A percentile compares a stretch with the other conserved stretches of the same genome.
Conservation (phyloP, 2,329 filamentous ascomycete species). For the Trichophyton benhamiae region DNA sequence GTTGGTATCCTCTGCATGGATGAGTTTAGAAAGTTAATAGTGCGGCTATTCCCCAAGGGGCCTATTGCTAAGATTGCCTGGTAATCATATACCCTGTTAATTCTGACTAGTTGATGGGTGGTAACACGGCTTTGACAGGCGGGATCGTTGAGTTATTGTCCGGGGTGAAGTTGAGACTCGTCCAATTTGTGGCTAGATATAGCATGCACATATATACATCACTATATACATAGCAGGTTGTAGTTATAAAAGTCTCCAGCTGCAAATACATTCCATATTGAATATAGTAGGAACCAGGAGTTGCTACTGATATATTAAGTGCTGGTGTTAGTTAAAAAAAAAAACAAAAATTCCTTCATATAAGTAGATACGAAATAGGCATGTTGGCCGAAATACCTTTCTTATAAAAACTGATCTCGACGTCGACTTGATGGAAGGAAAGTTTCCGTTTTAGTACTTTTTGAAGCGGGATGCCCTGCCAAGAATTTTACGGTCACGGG, state of each 20-base stretch:
- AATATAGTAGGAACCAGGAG: not conserved
- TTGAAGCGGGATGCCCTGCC: not conserved
- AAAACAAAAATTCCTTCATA: no score
- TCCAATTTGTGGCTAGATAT: not conserved
- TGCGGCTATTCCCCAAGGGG: conserved; percentile 48
- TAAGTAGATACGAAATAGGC: no score
- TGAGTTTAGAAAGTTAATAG: conserved; percentile 51
- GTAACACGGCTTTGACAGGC: no score
- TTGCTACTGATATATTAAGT: not conserved
- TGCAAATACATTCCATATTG: not conserved
- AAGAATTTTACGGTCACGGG: not conserved
- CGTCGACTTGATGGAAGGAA: not conserved
- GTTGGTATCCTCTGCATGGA: conserved; percentile 52
- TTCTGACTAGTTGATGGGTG: no score
- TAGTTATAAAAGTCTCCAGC: not conserved
- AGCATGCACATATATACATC: not conserved
- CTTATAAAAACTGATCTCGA: no score
- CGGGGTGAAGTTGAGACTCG: not conserved
- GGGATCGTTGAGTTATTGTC: not conserved
- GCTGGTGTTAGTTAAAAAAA: no score
- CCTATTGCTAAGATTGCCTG: conserved; percentile 51
- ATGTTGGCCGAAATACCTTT: no score
- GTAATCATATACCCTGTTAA: conserved; percentile 29
- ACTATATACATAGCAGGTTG: not conserved
- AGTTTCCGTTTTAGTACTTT: not conserved